Base-by-base conservation (phyloP, 768 basidiomycete species). In the Russula brevipes region DNA sequence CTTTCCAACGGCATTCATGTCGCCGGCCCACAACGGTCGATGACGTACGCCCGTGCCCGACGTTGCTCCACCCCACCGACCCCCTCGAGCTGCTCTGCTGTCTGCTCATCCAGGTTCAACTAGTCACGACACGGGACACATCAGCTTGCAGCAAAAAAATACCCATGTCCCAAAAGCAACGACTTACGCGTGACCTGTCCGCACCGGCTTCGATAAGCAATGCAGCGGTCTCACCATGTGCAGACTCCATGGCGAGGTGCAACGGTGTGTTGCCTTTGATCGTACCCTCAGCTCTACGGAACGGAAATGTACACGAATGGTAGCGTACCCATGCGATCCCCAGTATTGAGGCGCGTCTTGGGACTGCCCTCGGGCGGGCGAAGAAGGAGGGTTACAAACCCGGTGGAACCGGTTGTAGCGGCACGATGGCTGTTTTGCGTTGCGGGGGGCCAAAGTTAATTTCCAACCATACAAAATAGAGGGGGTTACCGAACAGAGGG, bases 201-300 rank as follows among this genome's bases (percentile, higher is more conserved):
- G 95, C 95, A 19, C 96, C 96, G 51, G 93, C 95, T 72, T 96
- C 92, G 63, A 99, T 96, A 55, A 99, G 81, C 54, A 89, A 73
- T 2, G 94, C 89, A 10, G 96, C 96, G 16, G 86, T 89, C 72
- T 93, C 87, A 14, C 91, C 96, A 71, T 98, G 91, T 17, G 88
- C 96, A 58, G 91, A 94, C 70, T 99, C 96, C 88, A 99, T 89
- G 17, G 96, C 95, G 38, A 99, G 84, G 79, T 99, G 97, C 42
- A 99, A 77, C 2, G 97, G 94, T 2, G 97, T 98, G 71, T 98
- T 97, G 55, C 96, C 95, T 91, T 54, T 8, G 14, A 33, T 33
- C 24, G 38, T 39, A 4, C 9, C 10, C 30, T 59, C 9, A 63
- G 38, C 38, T 49, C 33, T 50, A 41, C 19, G 31, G 70, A 57